Conservation (phyloP, 2,329 filamentous ascomycete species). For the Aureobasidium musti region DNA sequence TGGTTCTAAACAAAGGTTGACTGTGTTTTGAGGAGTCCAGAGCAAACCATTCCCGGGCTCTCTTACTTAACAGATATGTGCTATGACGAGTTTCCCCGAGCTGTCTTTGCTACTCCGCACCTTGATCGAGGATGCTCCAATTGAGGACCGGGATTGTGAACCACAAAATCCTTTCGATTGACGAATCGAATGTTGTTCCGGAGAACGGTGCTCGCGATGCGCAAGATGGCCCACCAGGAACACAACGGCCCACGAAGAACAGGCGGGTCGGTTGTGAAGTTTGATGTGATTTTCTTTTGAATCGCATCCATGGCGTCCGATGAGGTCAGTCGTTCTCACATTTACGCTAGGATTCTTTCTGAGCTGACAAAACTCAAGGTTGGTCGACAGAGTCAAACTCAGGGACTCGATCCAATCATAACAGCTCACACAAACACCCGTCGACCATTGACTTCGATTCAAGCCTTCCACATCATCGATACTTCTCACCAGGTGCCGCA, state of each 20-base stretch:
- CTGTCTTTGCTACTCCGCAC: neutral
- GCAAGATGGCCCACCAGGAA: conserved; percentile 1
- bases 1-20: neutral
- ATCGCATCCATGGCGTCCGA: neutral
- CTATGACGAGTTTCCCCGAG: conserved; percentile 6
- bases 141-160: neutral
- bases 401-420: neutral
- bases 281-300: neutral
- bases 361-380: conserved; percentile 1
- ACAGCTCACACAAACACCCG: neutral
- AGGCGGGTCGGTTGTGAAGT: conserved; percentile 6
- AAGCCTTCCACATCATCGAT: conserved; percentile 1
- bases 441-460: neutral
- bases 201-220: neutral
- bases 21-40: neutral
- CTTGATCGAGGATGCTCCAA: neutral
- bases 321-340: conserved; percentile 27
- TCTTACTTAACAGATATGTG: conserved; percentile 20
- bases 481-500: neutral
- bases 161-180: neutral
- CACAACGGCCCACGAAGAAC: neutral
- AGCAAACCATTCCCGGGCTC: neutral
- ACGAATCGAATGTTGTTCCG: conserved; percentile 1
- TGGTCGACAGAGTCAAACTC: neutral
- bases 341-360: neutral